Conservation (phyloP, 352 stramenopile species). For the Globisporangium splendens region DNA sequence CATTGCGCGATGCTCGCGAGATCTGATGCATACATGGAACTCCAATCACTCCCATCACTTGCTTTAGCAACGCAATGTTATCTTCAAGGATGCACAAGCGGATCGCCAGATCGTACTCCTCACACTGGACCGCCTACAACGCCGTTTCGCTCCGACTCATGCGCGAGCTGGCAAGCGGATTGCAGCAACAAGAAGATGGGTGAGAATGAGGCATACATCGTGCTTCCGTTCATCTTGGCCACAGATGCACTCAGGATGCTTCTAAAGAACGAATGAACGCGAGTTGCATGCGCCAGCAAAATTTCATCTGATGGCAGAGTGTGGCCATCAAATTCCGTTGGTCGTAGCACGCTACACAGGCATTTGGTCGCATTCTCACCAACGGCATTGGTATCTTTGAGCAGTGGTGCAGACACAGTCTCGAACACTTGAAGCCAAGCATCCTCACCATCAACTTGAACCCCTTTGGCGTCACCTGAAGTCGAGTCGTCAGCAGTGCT, state of each 20-base stretch:
- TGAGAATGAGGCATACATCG: slow-evolving; percentile 37
- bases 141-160: slow-evolving; percentile 34
- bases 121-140: slow-evolving; percentile 31
- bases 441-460: not conserved
- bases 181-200: slow-evolving; percentile 45
- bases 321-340: slow-evolving; percentile 52
- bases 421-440: slow-evolving; percentile 20
- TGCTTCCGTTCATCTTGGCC: slow-evolving; percentile 47
- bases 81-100: slow-evolving; percentile 57
- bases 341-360: slow-evolving; percentile 38
- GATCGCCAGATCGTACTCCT: slow-evolving; percentile 46
- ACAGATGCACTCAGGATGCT: slow-evolving; percentile 30
- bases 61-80: slow-evolving; percentile 34
- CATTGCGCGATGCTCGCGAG: slow-evolving; percentile 29
- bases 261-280: slow-evolving; percentile 34
- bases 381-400: slow-evolving; percentile 37
- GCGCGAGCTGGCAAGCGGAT: slow-evolving; percentile 29
- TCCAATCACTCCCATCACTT: slow-evolving; percentile 26
- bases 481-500: not conserved
- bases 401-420: slow-evolving; percentile 29
- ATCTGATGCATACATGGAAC: slow-evolving; percentile 32
- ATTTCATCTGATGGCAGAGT: slow-evolving; percentile 24
- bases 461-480: not conserved
- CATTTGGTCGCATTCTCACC: slow-evolving; percentile 48
- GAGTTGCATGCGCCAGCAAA: slow-evolving; percentile 26